Percentiles rank a stretch among this genome's conserved stretches.
phyloP scores from a whole-genome alignment of 805 yeast species.

The Saturnispora diversa region DNA sequence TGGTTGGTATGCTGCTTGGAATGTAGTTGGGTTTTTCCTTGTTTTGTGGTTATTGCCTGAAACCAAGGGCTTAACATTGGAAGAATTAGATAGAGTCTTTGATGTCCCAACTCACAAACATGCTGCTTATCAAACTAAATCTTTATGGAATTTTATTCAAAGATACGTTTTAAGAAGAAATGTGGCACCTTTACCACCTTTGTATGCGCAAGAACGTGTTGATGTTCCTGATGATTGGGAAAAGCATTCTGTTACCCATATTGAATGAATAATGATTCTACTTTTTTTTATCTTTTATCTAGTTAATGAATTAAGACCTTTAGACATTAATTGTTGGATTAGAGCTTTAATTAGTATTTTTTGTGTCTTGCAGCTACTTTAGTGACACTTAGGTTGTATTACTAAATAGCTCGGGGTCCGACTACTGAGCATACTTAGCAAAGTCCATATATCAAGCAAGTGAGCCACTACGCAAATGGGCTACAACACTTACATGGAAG shows the following conservation, averaged over 20 bases:
- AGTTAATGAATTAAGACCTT: too few species aligned
- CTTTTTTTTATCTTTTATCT: background rate
- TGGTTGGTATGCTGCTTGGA: constrained; percentile 45
- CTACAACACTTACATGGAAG: too few species aligned
- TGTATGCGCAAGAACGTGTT: constrained; percentile 49
- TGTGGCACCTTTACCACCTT: constrained; percentile 44
- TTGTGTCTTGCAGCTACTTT: too few species aligned
- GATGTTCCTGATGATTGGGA: constrained; percentile 59
- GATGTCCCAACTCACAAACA: constrained; percentile 46
- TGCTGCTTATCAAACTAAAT: constrained; percentile 40
- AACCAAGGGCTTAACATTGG: constrained; percentile 74
- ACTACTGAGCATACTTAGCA: too few species aligned
- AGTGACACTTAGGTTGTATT: too few species aligned
- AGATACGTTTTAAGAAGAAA: constrained; percentile 41
- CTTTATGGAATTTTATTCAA: constrained; percentile 37
- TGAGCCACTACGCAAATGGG: too few species aligned
- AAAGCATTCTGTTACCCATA: constrained; percentile 40
- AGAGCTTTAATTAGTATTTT: too few species aligned
- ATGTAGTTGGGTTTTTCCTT: constrained; percentile 63
- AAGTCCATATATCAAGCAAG: too few species aligned
- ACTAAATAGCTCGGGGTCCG: too few species aligned
- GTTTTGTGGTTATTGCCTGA: constrained; percentile 79
- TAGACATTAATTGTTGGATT: too few species aligned
- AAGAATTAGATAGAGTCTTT: constrained; percentile 57
- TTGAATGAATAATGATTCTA: constrained; percentile 30